phyloP scores from a whole-genome alignment of 257 asterid genomes.

The Striga asiatica region DNA sequence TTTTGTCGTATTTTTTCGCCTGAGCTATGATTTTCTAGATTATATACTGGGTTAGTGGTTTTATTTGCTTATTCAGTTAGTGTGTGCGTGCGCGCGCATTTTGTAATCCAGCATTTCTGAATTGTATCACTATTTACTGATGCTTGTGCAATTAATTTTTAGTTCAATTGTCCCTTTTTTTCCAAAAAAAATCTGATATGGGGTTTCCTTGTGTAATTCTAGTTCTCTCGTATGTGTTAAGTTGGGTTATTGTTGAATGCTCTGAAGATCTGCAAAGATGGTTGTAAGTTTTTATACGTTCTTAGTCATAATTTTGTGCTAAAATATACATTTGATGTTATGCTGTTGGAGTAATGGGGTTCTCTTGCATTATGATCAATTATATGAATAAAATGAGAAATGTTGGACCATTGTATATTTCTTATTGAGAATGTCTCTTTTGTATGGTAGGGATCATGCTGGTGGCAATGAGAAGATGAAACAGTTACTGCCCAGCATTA shows the following conservation, averaged over 20 bases:
- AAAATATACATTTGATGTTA: neutral
- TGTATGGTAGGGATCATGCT: slow-evolving; percentile 79
- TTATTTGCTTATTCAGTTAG: too few relatives aligned
- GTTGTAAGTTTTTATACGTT: neutral
- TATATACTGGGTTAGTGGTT: neutral
- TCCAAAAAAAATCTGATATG: too few relatives aligned
- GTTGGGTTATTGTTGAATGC: neutral
- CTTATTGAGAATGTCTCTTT: neutral
- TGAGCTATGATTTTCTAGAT: neutral
- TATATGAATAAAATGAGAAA: neutral
- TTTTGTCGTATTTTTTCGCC: neutral
- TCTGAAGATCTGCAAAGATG: neutral
- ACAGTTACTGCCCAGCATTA: slow-evolving; percentile 63
- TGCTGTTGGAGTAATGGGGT: slow-evolving; percentile 8
- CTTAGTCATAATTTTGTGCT: neutral
- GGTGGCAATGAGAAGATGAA: slow-evolving; percentile 91
- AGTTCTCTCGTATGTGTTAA: neutral
- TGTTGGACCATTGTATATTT: neutral
- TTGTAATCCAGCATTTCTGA: too few relatives aligned
- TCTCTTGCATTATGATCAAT: neutral
- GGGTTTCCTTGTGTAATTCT: neutral
- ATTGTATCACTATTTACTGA: too few relatives aligned
- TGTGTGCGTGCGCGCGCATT: neutral
- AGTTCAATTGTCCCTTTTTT: neutral
- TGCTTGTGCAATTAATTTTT: too few relatives aligned